A percentile compares a stretch with the other conserved stretches of the same genome.
Evolutionary conservation across 2,329 filamentous ascomycete species (phyloP).

Genomic region (Pleomassaria siparia): DNA sequence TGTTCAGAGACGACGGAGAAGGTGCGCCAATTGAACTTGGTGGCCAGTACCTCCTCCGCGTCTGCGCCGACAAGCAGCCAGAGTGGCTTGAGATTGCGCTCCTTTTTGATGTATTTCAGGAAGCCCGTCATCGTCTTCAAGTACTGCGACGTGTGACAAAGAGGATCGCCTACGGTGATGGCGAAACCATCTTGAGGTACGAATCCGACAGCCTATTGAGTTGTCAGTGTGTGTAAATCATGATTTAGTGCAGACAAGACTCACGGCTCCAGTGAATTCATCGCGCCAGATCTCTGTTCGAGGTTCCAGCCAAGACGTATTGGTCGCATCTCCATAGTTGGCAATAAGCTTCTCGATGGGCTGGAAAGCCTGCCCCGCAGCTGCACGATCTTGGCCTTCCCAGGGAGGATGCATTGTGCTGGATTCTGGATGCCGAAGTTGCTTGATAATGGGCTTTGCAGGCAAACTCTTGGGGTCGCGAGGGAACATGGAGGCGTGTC

Average conservation of each 20-base stretch:
- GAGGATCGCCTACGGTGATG: slow-evolving; percentile 83
- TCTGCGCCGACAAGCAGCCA: slow-evolving; percentile 86
- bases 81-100: slow-evolving; percentile 72
- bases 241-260: no score
- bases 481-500: slow-evolving; percentile 83
- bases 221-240: no score
- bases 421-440: slow-evolving; percentile 82
- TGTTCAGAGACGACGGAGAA: slow-evolving; percentile 88
- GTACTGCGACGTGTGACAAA: slow-evolving; percentile 80
- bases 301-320: slow-evolving; percentile 90
- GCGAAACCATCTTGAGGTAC: slow-evolving; percentile 75
- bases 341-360: slow-evolving; percentile 84
- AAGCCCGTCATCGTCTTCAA: slow-evolving; percentile 72
- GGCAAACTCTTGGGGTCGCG: slow-evolving; percentile 88
- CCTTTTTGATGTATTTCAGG: slow-evolving; percentile 71
- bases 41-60: slow-evolving; percentile 76
- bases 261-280: slow-evolving; percentile 68
- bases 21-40: slow-evolving; percentile 82
- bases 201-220: slow-evolving; percentile 66
- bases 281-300: slow-evolving; percentile 89
- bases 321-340: slow-evolving; percentile 92
- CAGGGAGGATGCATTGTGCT: slow-evolving; percentile 75
- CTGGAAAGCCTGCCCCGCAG: slow-evolving; percentile 61
- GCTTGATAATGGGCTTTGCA: slow-evolving; percentile 60
- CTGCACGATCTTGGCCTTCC: slow-evolving; percentile 54